A percentile compares a stretch with the other conserved stretches of the same genome.
phyloP scores from a whole-genome alignment of 2,329 filamentous ascomycete genomes.

The Fusarium siculi region DNA sequence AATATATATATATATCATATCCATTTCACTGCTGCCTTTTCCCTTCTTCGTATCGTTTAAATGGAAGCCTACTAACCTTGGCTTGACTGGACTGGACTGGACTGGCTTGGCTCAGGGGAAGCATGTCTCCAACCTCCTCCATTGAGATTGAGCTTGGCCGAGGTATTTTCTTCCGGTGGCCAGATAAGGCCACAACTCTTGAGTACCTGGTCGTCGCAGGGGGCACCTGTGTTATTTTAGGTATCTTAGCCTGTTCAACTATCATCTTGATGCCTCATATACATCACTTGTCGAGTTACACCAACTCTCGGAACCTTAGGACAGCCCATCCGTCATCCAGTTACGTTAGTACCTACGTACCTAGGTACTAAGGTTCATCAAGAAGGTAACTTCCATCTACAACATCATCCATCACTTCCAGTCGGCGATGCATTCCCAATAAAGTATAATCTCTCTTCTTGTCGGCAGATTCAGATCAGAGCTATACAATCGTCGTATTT shows the following conservation, averaged over 20 bases:
- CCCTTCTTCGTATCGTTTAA: neutral
- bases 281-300: slow-evolving; percentile 4
- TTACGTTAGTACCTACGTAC: neutral
- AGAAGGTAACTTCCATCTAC: slow-evolving; percentile 1
- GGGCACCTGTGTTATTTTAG: neutral
- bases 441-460: neutral
- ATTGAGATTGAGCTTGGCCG: neutral
- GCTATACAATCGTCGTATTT: neutral
- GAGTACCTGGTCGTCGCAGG: slow-evolving; percentile 4
- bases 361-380: neutral
- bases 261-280: slow-evolving; percentile 8
- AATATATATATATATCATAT: neutral
- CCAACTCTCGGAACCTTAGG: slow-evolving; percentile 5
- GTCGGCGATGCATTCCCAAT: neutral
- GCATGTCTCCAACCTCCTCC: slow-evolving; percentile 20
- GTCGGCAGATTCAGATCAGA: neutral
- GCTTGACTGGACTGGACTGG: neutral
- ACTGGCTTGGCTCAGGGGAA: slow-evolving; percentile 18
- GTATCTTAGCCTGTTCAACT: neutral
- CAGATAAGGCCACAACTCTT: neutral
- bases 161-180: neutral
- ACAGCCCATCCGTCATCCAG: slow-evolving; percentile 16
- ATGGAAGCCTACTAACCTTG: neutral
- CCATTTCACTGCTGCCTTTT: neutral
- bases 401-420: slow-evolving; percentile 17